Evolutionary conservation across 805 yeast species (phyloP).

Genomic region (Starmera caribaea): DNA sequence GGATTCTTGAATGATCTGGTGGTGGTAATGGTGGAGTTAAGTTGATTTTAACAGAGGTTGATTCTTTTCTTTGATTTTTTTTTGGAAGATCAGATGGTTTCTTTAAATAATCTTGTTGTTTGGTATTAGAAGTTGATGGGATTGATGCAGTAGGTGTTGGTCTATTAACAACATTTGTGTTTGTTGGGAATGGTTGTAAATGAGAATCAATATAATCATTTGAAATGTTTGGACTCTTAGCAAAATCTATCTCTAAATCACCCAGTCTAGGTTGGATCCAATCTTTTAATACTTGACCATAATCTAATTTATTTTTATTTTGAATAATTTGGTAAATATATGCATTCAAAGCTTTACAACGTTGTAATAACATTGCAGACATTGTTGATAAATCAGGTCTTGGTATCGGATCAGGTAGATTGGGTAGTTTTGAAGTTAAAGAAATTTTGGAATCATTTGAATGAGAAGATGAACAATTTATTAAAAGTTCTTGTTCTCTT

Average conservation of each 20-base stretch:
- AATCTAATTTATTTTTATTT: slow-evolving; percentile 15
- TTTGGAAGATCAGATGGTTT: too few relatives aligned
- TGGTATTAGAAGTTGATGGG: slow-evolving; percentile 9
- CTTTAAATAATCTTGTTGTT: too few relatives aligned
- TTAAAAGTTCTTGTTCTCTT: neutral
- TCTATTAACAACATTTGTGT: neutral
- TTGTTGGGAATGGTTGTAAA: slow-evolving; percentile 13
- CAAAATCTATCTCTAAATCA: slow-evolving; percentile 19
- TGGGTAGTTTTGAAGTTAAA: slow-evolving; percentile 22
- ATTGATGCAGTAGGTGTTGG: neutral
- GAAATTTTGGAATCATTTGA: neutral
- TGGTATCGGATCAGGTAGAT: slow-evolving; percentile 39
- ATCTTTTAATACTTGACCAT: slow-evolving; percentile 15
- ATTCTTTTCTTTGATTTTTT: too few relatives aligned
- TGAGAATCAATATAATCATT: slow-evolving; percentile 14
- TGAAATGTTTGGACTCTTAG: slow-evolving; percentile 5
- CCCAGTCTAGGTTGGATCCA: slow-evolving; percentile 21
- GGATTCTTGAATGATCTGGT: slow-evolving; percentile 3
- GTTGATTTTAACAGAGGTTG: slow-evolving; percentile 8
- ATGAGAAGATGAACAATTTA: slow-evolving; percentile 3
- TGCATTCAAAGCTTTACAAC: slow-evolving; percentile 31
- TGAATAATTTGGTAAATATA: slow-evolving; percentile 29
- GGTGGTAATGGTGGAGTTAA: slow-evolving; percentile 17
- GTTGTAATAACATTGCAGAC: slow-evolving; percentile 20
- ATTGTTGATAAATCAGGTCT: slow-evolving; percentile 23